A percentile compares a stretch with the other conserved stretches of the same genome.
Evolutionary conservation across 1,284 basidiomycete genomes (phyloP).

Genomic region (Moesziomyces parantarcticus): DNA sequence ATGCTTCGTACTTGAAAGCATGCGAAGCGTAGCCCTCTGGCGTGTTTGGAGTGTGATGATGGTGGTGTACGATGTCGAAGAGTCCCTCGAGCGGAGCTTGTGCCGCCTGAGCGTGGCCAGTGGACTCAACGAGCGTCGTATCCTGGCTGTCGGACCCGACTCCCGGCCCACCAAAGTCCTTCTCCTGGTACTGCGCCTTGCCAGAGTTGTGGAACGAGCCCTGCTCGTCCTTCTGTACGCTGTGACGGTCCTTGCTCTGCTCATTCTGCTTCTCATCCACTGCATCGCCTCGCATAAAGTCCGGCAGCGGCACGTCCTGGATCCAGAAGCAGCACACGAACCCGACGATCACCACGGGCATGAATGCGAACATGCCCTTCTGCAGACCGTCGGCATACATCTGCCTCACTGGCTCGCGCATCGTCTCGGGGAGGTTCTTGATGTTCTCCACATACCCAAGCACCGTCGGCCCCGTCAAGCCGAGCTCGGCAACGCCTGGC

Average conservation of each 20-base stretch:
- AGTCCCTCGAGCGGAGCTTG: neutral
- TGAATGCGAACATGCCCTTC: conserved; percentile 34
- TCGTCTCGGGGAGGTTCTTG: conserved; percentile 27
- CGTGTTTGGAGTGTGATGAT: neutral
- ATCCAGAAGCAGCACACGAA: conserved; percentile 46
- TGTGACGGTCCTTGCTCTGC: neutral
- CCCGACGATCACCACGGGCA: conserved; percentile 42
- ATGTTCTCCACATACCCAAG: conserved; percentile 47
- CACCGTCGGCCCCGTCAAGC: conserved; percentile 42
- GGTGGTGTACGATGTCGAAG: conserved; percentile 1
- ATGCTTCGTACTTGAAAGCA: conserved; percentile 9
- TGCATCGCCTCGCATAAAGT: conserved; percentile 29
- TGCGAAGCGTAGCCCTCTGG: conserved; percentile 26
- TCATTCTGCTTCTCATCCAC: neutral
- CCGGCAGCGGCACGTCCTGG: conserved; percentile 51
- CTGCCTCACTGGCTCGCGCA: conserved; percentile 30
- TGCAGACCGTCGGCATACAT: conserved; percentile 48
- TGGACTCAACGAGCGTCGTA: conserved; percentile 16
- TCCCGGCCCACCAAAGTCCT: neutral
- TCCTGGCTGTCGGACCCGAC: conserved; percentile 10
- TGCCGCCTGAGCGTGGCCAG: conserved; percentile 1
- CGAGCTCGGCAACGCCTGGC: conserved; percentile 32
- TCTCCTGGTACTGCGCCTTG: neutral
- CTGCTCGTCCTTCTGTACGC: conserved; percentile 2
- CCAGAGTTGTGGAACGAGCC: conserved; percentile 1